Percentiles rank a stretch among this genome's conserved stretches.
Evolutionary conservation across 2,329 filamentous ascomycete species (phyloP).

Genomic region (Aotearoamyces nothofagi): DNA sequence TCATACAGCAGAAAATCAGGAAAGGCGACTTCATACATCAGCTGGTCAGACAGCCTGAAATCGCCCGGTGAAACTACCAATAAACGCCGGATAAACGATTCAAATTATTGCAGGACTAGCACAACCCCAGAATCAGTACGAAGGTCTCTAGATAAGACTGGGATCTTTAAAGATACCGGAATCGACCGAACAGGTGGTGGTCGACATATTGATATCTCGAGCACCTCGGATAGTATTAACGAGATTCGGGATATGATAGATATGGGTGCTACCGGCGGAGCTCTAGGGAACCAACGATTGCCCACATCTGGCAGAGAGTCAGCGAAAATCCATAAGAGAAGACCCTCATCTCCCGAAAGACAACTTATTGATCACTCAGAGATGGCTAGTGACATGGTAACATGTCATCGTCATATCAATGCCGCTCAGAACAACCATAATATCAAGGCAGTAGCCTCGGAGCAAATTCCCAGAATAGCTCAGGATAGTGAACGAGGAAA

Average conservation of each 20-base stretch:
- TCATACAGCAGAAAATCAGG: constrained; percentile 8
- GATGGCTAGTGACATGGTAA: too few relatives aligned
- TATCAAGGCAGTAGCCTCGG: background rate
- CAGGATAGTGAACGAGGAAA: background rate
- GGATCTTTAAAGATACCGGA: constrained; percentile 15
- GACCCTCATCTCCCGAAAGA: too few relatives aligned
- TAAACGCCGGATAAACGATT: background rate
- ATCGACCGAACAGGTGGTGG: constrained; percentile 8
- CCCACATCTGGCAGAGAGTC: background rate
- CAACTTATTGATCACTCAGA: too few relatives aligned
- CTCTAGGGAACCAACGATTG: background rate
- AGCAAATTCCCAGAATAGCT: background rate
- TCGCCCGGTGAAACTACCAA: constrained; percentile 4
- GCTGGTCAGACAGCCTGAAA: constrained; percentile 15
- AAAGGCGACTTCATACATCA: constrained; percentile 9
- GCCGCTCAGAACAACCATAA: too few relatives aligned
- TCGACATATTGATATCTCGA: constrained; percentile 1
- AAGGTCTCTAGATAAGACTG: constrained; percentile 11
- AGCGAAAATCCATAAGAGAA: background rate
- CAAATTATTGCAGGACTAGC: constrained; percentile 5
- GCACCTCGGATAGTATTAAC: background rate
- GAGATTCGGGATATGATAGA: background rate
- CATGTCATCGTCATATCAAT: too few relatives aligned
- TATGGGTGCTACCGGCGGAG: background rate
- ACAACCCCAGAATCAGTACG: constrained; percentile 12